Evolutionary conservation across 495 filamentous ascomycete species (phyloP), one percentile per base, ranked within the genome.

Genomic region (Amphirosellinia nigrospora): DNA sequence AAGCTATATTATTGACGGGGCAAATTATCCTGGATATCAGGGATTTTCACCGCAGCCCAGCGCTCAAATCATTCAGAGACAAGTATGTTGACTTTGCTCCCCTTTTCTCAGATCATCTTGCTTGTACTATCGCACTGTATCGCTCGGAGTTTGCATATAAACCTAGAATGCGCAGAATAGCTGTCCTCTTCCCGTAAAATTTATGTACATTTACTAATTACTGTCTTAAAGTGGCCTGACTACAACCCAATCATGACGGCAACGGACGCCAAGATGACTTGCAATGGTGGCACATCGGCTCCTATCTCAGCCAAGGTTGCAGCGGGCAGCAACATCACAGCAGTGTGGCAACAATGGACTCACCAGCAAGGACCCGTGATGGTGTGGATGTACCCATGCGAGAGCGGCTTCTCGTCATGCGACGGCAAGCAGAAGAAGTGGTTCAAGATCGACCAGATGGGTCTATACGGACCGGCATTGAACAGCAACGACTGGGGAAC

Each of bases 391-490:
- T 85, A 85, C 75, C 77, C 80, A 63, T 88, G 87, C 73, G 72
- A 80, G n/a, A 79, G 78, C 53, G 78, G 76, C 28, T 87, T 87
- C 73, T 72, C 65, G 7, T 75, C 79, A 50, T 85, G 82, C 74
- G 80, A 86, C 68, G 81, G 86, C 21, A 81, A 78, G 30, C 75
- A 78, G 28, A 76, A 77, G 34, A 77, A 79, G 59, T 89, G 87
- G 87, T 89, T 88, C 80, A 89, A 89, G 82, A 89, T 89, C 67
- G 87, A 89, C 72, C 81, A 88, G 75, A 79, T 79, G 70, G 86
- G 86, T 43, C 81, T 87, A 73, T 77, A 73, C 23, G 82, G 82
- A 45, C 61, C 71, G 55, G 52, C 62, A 26, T 71, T 88, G 36
- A 82, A 80, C 62, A 83, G 84, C 50, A 82, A 78, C 52, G 76